Conservation (phyloP, 192 early-diverging fungal species). For the Gaertneriomyces semiglobifer region DNA sequence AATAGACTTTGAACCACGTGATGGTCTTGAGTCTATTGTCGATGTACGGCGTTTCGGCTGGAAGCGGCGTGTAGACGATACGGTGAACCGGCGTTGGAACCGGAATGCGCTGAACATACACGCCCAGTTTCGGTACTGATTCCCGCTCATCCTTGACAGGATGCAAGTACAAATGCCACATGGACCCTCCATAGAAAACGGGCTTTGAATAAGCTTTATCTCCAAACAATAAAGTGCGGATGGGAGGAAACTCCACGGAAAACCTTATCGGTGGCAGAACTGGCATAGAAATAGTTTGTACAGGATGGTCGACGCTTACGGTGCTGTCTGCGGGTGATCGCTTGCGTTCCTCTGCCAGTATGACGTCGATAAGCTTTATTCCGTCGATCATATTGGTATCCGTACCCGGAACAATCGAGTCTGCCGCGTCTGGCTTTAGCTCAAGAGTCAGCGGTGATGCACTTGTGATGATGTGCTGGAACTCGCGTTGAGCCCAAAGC, state of each 20-base stretch:
- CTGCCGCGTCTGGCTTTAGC: slow-evolving; percentile 14
- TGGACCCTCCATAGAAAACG: slow-evolving; percentile 36
- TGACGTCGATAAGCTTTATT: not conserved
- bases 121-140: slow-evolving; percentile 25
- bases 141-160: not conserved
- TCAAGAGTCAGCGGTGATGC: slow-evolving; percentile 6
- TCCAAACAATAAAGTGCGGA: slow-evolving; percentile 20
- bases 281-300: not conserved
- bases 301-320: not conserved
- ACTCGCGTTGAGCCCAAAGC: slow-evolving; percentile 18
- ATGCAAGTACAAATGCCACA: slow-evolving; percentile 46
- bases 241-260: slow-evolving; percentile 39
- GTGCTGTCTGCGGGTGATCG: too few relatives aligned
- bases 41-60: slow-evolving; percentile 20
- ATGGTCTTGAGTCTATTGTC: slow-evolving; percentile 26
- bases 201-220: slow-evolving; percentile 21
- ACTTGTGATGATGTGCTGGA: slow-evolving; percentile 8
- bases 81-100: slow-evolving; percentile 8
- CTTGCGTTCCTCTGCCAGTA: too few relatives aligned
- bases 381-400: slow-evolving; percentile 47
- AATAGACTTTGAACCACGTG: slow-evolving; percentile 38
- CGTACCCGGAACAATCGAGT: slow-evolving; percentile 14
- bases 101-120: slow-evolving; percentile 36
- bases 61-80: slow-evolving; percentile 11
- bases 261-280: slow-evolving; percentile 36